These are phyloP conservation scores for Rosa hybrid DNA, from an alignment of 331 rosid genomes.

Conservation along the genomic window DNA sequence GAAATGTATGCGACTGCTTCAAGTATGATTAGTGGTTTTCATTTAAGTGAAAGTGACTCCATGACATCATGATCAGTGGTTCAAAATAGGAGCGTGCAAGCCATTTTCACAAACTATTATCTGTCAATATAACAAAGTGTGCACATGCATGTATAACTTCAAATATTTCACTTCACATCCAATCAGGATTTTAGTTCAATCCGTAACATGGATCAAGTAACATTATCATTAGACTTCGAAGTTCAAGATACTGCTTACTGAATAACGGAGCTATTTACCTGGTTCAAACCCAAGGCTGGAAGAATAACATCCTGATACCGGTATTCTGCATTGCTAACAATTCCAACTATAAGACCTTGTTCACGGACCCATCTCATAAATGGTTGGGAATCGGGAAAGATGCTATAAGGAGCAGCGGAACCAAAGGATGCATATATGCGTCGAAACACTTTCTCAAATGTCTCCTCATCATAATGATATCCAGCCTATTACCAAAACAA, in stretches of 20 bases:
- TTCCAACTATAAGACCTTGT: slow-evolving; percentile 74
- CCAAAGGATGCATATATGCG: slow-evolving; percentile 90
- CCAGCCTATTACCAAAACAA: slow-evolving; percentile 76
- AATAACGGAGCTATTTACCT: slow-evolving; percentile 38
- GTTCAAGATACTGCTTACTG: neutral
- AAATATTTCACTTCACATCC: neutral
- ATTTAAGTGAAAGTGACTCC: neutral
- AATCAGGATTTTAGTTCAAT: neutral
- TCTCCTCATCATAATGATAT: slow-evolving; percentile 91
- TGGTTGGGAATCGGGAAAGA: slow-evolving; percentile 85
- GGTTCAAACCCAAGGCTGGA: slow-evolving; percentile 72
- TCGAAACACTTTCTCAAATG: slow-evolving; percentile 86
- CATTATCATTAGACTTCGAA: neutral
- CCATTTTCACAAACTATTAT: neutral
- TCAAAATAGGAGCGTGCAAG: neutral
- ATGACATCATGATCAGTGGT: too few species aligned
- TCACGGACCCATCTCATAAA: slow-evolving; percentile 83
- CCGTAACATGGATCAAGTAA: neutral
- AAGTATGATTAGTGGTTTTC: neutral
- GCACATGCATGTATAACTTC: neutral
- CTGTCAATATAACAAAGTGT: neutral
- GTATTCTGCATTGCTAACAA: slow-evolving; percentile 85
- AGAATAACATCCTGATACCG: slow-evolving; percentile 89
- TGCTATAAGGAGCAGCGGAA: slow-evolving; percentile 81
- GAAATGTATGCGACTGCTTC: neutral